Evolutionary conservation across 2,329 filamentous ascomycete genomes (phyloP).

Genomic region (Fusarium goolgardi): DNA sequence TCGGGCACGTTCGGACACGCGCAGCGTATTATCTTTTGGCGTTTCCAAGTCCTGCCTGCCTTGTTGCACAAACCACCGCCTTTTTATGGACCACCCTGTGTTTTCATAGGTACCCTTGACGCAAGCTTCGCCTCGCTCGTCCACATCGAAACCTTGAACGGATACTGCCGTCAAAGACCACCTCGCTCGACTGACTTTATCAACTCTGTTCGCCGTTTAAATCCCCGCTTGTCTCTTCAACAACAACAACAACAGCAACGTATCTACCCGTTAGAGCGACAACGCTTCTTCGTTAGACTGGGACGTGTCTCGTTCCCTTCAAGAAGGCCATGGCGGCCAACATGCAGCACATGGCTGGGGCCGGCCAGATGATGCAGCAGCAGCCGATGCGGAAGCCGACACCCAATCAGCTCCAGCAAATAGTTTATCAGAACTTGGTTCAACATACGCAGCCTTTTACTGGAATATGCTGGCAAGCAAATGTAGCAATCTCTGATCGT

Average conservation of each 20-base stretch:
- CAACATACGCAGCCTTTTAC: constrained; percentile 50
- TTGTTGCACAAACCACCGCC: constrained; percentile 39
- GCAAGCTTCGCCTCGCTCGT: constrained; percentile 37
- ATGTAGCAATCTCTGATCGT: constrained; percentile 54
- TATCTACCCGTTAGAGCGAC: constrained; percentile 19
- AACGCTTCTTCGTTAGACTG: constrained; percentile 26
- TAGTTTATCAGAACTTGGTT: constrained; percentile 56
- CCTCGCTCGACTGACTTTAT: constrained; percentile 1
- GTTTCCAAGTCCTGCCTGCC: constrained; percentile 27
- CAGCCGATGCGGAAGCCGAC: constrained; percentile 54
- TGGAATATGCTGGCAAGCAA: constrained; percentile 55
- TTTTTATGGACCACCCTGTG: constrained; percentile 51
- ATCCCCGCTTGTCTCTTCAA: not conserved
- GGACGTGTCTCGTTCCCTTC: constrained; percentile 35
- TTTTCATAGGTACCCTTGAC: constrained; percentile 48
- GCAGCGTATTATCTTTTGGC: constrained; percentile 22
- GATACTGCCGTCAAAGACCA: not conserved
- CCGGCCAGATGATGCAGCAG: constrained; percentile 59
- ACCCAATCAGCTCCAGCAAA: constrained; percentile 51
- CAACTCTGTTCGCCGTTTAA: not conserved
- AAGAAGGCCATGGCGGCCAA: constrained; percentile 69
- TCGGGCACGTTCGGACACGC: constrained; percentile 24
- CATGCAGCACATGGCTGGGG: constrained; percentile 66
- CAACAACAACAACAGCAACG: constrained; percentile 8
- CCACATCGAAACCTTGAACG: constrained; percentile 8